Evolutionary conservation across 139 green algal species (phyloP).

Genomic region (Chlorella sp.): DNA sequence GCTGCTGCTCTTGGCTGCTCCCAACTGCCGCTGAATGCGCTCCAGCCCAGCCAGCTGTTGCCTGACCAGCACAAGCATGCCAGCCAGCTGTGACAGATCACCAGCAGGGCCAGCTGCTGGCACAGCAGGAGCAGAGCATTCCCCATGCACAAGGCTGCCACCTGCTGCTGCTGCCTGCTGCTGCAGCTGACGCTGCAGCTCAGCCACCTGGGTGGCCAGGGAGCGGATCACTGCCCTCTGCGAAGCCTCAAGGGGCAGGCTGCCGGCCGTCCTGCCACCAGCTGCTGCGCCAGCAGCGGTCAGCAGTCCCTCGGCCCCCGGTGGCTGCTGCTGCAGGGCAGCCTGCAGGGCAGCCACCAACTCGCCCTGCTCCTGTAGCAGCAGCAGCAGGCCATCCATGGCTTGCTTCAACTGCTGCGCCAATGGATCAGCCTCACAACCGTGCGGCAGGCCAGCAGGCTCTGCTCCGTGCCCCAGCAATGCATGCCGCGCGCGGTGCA

Average conservation of each 20-base stretch:
- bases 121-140: too few relatives aligned
- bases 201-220: slow-evolving; percentile 30
- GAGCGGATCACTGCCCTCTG: slow-evolving; percentile 52
- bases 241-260: slow-evolving; percentile 32
- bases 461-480: neutral
- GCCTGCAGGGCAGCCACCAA: slow-evolving; percentile 4
- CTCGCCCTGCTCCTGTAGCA: slow-evolving; percentile 36
- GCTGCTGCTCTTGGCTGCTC: slow-evolving; percentile 1
- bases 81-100: slow-evolving; percentile 4
- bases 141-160: neutral
- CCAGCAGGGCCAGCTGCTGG: neutral
- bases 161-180: neutral
- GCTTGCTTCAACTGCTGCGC: slow-evolving; percentile 28
- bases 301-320: neutral
- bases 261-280: neutral
- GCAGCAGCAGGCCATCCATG: slow-evolving; percentile 22
- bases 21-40: slow-evolving; percentile 23
- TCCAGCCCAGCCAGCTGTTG: slow-evolving; percentile 38
- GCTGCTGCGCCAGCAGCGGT: slow-evolving; percentile 26
- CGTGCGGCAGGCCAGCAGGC: neutral
- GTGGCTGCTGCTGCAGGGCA: slow-evolving; percentile 49
- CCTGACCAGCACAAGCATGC: slow-evolving; percentile 44
- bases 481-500: slow-evolving; percentile 16
- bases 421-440: neutral
- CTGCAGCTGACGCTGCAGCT: slow-evolving; percentile 8